Base-by-base conservation (phyloP, 495 filamentous ascomycete species). In the Neurospora tetraspora region DNA sequence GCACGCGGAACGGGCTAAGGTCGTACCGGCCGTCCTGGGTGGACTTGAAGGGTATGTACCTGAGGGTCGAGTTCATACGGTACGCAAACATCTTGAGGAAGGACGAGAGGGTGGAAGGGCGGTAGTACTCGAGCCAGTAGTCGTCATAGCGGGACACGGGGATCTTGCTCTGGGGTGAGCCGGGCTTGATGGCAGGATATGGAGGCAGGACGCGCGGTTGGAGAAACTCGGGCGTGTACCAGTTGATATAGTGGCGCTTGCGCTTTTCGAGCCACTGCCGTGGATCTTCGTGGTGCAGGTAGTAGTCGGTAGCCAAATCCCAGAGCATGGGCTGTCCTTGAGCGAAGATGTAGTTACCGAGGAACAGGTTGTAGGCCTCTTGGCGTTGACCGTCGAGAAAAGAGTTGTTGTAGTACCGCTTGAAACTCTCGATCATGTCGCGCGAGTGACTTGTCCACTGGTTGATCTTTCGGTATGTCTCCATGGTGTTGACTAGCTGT, bases 381-480 rank as follows among this genome's bases (percentile, higher is more conserved):
- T 99, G 96, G 53, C 96, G 89, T 78, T 98, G 96, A 23, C 92
- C 92, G 80, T 99, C 96, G 10, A 98, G 86, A 82, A 99, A 99
- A 0, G 94, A 97, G 80, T 99, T 99, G 80, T 98, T 97, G 82
- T 99, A 99, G 82, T 98, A 99, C 39, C 96, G 90, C 80, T 98
- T 99, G 85, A 99, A 98, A 80, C 93, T 97, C 81, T 99, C 96
- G 11, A 99, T 93, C 96, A 99, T 99, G 80, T 99, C 96, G 59
- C 96, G 88, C 8, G 96, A 97, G 77, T 96, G 93, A 75, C 94
- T 97, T 45, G 93, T 97, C 96, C 96, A 99, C 79, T 98, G 94
- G 73, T 98, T 98, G 79, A 97, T 96, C 81, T 97, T 98, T 69
- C 96, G 90, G 80, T 99, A 99, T 3, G 96, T 98, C 72, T 94